Evolutionary conservation across 2,329 filamentous ascomycete genomes (phyloP), one percentile per base, ranked within the genome.

Genomic region (Fusarium duplospermum): DNA sequence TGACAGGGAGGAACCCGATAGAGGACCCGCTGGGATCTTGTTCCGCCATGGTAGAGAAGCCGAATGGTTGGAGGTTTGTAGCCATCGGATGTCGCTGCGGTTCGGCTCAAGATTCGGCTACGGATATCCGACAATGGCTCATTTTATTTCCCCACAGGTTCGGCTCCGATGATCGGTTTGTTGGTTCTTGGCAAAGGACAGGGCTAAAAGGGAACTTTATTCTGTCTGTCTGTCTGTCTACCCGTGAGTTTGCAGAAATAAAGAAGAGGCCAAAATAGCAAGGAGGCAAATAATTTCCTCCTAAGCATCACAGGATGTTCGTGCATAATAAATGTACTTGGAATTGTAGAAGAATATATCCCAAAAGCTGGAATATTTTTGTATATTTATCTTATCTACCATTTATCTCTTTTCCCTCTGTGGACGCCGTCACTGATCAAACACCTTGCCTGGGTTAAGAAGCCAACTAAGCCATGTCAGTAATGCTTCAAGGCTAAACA

Each of bases 401-500:
- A n/a, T n/a, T n/a, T n/a, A n/a, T n/a, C n/a, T n/a, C n/a, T n/a
- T n/a, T 24, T 24, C 24, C 24, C 24, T 57, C n/a, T 24, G 24
- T 47, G 16, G 42, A 7, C 13, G 2, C 16, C 20, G 0, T 57
- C 35, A 76, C 59, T 78, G 81, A 58, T 92, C 90, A 80, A 93
- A 91, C 45, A 93, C 89, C 81, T 93, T 93, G 8, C 91, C 91
- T 2, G 91, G 91, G 71, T 93, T 93, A 83, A 93, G 84, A 45
- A 93, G 81, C 89, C 91, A 92, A 61, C 89, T 82, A 24, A 18
- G 11, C 27, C 20, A 45, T 7, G 8, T 54, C 4, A 62, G 58
- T 31, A 22, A 33, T 11, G 13, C 20, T 18, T 24, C 42, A 45
- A 54, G 9, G 3, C 1, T n/a, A 52, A n/a, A 14, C 4, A 56